Conservation (phyloP, 2,329 filamentous ascomycete species). For the Xylaria sp. region DNA sequence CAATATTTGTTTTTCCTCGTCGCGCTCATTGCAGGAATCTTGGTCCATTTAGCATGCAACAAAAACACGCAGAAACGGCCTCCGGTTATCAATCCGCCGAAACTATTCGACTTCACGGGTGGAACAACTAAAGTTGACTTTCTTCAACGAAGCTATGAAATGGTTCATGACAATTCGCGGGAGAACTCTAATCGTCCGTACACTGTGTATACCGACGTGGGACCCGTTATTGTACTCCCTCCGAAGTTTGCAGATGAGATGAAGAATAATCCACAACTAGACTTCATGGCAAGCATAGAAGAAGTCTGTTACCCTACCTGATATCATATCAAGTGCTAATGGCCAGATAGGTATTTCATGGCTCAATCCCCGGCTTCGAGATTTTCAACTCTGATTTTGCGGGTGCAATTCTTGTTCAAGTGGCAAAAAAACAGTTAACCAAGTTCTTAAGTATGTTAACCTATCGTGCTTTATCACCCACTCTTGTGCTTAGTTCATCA, state of each 20-base stretch:
- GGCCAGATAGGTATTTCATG: constrained; percentile 16
- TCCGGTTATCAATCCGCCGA: constrained; percentile 20
- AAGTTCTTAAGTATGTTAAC: constrained; percentile 19
- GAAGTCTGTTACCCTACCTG: background rate
- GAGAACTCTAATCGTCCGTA: constrained; percentile 9
- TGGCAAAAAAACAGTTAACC: constrained; percentile 27
- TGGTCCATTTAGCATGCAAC: constrained; percentile 4
- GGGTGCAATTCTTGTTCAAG: background rate
- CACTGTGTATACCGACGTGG: constrained; percentile 15
- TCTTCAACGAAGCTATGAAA: constrained; percentile 22
- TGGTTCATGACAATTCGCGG: constrained; percentile 8
- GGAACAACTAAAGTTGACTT: constrained; percentile 21
- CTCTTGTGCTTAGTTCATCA: background rate
- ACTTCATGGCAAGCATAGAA: background rate
- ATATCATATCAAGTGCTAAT: background rate
- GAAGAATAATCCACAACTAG: constrained; percentile 19
- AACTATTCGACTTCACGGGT: constrained; percentile 14
- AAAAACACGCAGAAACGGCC: constrained; percentile 4
- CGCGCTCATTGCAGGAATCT: constrained; percentile 3
- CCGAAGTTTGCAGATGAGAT: constrained; percentile 21
- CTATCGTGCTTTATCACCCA: background rate
- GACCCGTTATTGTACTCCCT: constrained; percentile 14
- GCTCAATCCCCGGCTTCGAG: constrained; percentile 16
- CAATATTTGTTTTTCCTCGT: constrained; percentile 14
- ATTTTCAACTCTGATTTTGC: constrained; percentile 2